Conservation (phyloP, 2,329 filamentous ascomycete species). For the Capronia coronata region DNA sequence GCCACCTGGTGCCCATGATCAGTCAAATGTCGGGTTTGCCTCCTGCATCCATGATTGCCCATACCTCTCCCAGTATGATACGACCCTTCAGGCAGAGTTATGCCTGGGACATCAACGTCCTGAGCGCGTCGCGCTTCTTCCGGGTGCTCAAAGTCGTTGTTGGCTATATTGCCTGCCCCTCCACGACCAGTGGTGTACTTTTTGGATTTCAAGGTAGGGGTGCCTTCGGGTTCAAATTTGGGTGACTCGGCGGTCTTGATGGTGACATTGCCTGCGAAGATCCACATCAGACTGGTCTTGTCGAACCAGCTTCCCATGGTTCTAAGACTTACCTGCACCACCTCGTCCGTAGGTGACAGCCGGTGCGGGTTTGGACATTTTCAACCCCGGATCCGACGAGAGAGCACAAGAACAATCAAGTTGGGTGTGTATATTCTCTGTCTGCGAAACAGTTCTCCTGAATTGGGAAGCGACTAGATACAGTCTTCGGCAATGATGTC, state of each 20-base stretch:
- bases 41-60: conserved; percentile 11
- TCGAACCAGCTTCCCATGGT: neutral
- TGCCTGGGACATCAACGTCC: conserved; percentile 60
- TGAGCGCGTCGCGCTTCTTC: conserved; percentile 69
- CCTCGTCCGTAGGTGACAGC: conserved; percentile 24
- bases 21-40: conserved; percentile 1
- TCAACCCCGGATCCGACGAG: neutral
- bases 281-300: conserved; percentile 1
- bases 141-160: conserved; percentile 60
- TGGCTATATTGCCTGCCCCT: conserved; percentile 82
- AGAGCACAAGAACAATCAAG: no score
- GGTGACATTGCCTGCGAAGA: conserved; percentile 54
- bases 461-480: no score
- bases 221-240: conserved; percentile 62
- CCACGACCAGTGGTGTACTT: conserved; percentile 85
- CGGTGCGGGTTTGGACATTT: conserved; percentile 3
- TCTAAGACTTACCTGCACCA: conserved; percentile 22
- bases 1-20: conserved; percentile 23
- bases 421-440: no score
- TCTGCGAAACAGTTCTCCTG: no score
- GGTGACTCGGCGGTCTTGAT: conserved; percentile 47
- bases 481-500: no score
- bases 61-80: conserved; percentile 42
- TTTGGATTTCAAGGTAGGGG: conserved; percentile 74
- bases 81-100: conserved; percentile 35